Evolutionary conservation across 352 stramenopile genomes (phyloP).

Genomic region (Phytophthora cryptogea): DNA sequence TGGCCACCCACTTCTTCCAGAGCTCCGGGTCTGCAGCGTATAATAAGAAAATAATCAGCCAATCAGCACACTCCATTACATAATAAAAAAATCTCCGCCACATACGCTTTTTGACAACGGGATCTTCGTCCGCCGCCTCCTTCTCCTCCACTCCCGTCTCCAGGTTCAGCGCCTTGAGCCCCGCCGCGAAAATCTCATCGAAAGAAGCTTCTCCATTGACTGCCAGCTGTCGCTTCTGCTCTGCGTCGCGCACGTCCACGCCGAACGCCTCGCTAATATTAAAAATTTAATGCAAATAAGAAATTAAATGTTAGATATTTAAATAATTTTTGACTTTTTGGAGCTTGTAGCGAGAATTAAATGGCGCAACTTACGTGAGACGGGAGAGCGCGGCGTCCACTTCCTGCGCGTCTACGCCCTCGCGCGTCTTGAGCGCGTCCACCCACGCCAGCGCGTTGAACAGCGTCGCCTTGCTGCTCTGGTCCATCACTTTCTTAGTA

Average conservation of each 20-base stretch:
- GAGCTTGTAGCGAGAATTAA: conserved; percentile 35
- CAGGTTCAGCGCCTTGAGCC: conserved; percentile 63
- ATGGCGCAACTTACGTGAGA: conserved; percentile 38
- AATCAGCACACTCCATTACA: neutral
- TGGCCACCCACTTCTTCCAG: conserved; percentile 89
- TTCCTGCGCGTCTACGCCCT: conserved; percentile 58
- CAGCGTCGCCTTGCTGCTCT: conserved; percentile 50
- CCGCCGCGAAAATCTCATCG: conserved; percentile 73
- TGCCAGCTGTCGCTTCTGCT: conserved; percentile 56
- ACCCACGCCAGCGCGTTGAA: conserved; percentile 81
- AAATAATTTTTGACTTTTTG: neutral
- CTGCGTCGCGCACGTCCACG: conserved; percentile 58
- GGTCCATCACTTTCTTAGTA: conserved; percentile 34
- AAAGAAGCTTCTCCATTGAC: conserved; percentile 53
- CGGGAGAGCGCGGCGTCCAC: conserved; percentile 71
- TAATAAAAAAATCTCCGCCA: conserved; percentile 2
- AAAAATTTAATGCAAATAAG: conserved; percentile 8
- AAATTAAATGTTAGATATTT: conserved; percentile 5
- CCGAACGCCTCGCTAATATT: conserved; percentile 65
- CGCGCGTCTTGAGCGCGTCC: conserved; percentile 63
- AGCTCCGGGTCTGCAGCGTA: conserved; percentile 64
- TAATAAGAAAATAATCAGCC: conserved; percentile 6
- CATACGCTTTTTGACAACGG: conserved; percentile 77
- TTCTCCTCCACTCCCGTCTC: conserved; percentile 40
- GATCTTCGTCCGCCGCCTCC: conserved; percentile 59